Percentiles rank a stretch among this genome's conserved stretches.
Conservation (phyloP, 2,329 filamentous ascomycete genomes). For the Arthroderma sp. region DNA sequence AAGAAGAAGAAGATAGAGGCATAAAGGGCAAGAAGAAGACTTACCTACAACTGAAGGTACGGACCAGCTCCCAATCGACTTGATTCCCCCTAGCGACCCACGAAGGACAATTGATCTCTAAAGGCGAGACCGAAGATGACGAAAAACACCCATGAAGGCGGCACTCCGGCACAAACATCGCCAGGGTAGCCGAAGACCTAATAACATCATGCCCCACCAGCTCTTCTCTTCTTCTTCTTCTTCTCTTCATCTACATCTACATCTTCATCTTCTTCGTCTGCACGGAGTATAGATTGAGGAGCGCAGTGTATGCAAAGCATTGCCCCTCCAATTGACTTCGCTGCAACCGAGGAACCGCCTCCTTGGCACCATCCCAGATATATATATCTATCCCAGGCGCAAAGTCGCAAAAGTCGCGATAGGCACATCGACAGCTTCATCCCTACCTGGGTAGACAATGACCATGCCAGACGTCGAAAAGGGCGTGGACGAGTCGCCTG, state of each 20-base stretch:
- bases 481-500: slow-evolving; percentile 14
- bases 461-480: slow-evolving; percentile 29
- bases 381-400: too few relatives aligned
- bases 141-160: too few relatives aligned
- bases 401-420: not conserved
- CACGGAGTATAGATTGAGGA: too few relatives aligned
- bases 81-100: too few relatives aligned
- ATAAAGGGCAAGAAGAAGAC: too few relatives aligned
- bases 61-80: too few relatives aligned
- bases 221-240: not conserved
- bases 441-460: not conserved
- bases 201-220: not conserved
- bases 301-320: too few relatives aligned
- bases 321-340: not conserved
- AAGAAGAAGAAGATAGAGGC: not conserved
- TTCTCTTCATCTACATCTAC: not conserved
- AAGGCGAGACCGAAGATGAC: too few relatives aligned
- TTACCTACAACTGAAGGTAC: too few relatives aligned
- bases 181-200: not conserved
- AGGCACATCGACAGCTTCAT: not conserved
- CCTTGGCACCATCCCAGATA: not conserved
- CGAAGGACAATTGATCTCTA: not conserved
- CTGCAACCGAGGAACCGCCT: not conserved
- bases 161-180: not conserved
- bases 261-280: too few relatives aligned